Conservation (phyloP, 371 early-diverging fungal genomes). For the Rhizopus delemar region DNA sequence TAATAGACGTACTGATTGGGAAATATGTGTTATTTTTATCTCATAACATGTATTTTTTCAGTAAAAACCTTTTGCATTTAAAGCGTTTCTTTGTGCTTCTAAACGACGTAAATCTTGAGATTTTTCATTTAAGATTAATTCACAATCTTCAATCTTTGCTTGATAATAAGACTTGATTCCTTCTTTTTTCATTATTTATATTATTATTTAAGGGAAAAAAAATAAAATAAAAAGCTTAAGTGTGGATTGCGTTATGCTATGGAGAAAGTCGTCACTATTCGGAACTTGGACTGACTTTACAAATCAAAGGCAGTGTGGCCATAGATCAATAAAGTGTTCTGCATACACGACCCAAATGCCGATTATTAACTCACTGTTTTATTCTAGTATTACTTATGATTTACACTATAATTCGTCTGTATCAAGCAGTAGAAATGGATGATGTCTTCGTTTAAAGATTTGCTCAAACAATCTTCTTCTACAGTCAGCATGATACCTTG, state of each 20-base stretch:
- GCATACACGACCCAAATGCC: too few species aligned
- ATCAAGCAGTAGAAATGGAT: slow-evolving; percentile 12
- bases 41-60: slow-evolving; percentile 7
- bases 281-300: too few species aligned
- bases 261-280: too few species aligned
- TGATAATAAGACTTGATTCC: slow-evolving; percentile 74
- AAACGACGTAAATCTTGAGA: slow-evolving; percentile 96
- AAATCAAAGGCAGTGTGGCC: too few species aligned
- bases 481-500: slow-evolving; percentile 40
- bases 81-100: slow-evolving; percentile 97
- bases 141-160: slow-evolving; percentile 86
- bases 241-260: too few species aligned
- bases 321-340: too few species aligned
- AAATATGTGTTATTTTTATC: not conserved
- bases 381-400: too few species aligned
- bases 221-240: too few species aligned
- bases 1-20: slow-evolving; percentile 86
- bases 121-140: slow-evolving; percentile 84
- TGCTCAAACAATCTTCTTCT: slow-evolving; percentile 43
- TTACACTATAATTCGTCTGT: not conserved
- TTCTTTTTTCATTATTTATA: slow-evolving; percentile 50
- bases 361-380: too few species aligned
- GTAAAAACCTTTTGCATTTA: slow-evolving; percentile 94
- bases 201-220: too few species aligned
- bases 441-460: slow-evolving; percentile 29